Base-by-base conservation (phyloP, 495 filamentous ascomycete species). In the Acidiella bohemica region DNA sequence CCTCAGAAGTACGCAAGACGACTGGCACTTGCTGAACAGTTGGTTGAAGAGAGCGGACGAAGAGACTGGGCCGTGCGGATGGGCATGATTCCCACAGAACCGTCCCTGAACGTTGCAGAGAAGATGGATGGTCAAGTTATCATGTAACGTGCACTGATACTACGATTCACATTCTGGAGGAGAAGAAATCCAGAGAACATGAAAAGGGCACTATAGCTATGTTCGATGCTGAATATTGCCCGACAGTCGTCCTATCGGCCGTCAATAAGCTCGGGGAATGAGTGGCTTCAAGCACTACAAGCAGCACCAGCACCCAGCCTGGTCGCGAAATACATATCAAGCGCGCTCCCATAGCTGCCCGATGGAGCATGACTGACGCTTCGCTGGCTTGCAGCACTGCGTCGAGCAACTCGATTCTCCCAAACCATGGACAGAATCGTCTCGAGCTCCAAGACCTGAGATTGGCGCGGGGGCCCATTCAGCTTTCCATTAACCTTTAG, bases 31-130 rank as follows among this genome's bases (percentile, higher is more conserved):
- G 63, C 59, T 2, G 3, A 58, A 5, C 53, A 66, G 39, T 42
- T 66, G 13, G 50, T 66, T 22, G 24, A 39, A 14, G 58, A 64
- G 41, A 53, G 49, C 1, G 53, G 50, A 13, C 46, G 58, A 16
- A 36, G 51, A 4, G 62, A 66, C 38, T 65, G 62, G 63, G 61
- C 61, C 1, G 20, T 62, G 9, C 32, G 51, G 18, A 20, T 65
- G 39, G 61, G 63, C 6, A 47, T 62, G 57, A 47, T 62, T 8
- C n/a, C n/a, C n/a, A n/a, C n/a, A n/a, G n/a, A n/a, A n/a, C n/a
- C n/a, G n/a, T n/a, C n/a, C n/a, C n/a, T n/a, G n/a, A n/a, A n/a
- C n/a, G n/a, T n/a, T n/a, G n/a, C n/a, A n/a, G n/a, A n/a, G n/a
- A n/a, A n/a, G n/a, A n/a, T n/a, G n/a, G n/a, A n/a, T n/a, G n/a